Evolutionary conservation across 345 rosid species (phyloP), one percentile per base, ranked within the genome.

Genomic region (Gossypium mustelinum): DNA sequence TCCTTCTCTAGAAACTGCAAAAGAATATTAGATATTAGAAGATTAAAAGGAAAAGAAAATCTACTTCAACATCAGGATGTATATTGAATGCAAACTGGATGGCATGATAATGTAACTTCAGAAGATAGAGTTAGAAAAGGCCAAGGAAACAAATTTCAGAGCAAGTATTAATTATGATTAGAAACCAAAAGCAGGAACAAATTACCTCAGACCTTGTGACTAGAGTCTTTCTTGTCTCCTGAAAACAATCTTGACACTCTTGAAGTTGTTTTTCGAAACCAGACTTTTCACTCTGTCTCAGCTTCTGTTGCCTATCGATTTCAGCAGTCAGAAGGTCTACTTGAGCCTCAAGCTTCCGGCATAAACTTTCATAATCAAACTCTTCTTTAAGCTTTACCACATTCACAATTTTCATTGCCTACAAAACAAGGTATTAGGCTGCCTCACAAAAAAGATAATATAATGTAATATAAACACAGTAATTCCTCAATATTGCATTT

Each of bases 401-500:
- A 81, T 94, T 94, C 14, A 92, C 93, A 69, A 94, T 83, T 82
- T 90, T 94, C 97, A 92, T 94, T 29, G 98, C 98, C 98, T 94
- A 90, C 82, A 82, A 82, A 73, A 66, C 54, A 78, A 68, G 52
- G 29, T 22, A 47, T 72, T 73, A 85, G 43, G 68, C 62, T 65
- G 43, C 76, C 39, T 56, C 34, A 57, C 12, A 20, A 50, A 41
- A 63, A 56, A 48, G 54, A 63, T 54, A 39, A 1, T 13, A 48
- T 34, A 34, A 5, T 34, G 7, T 45, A 12, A 77, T 51, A 68
- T 69, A 55, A 70, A 61, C 44, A 17, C 7, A 22, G 12, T 63
- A 34, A 34, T 5, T 34, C 41, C 41, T 34, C 41, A 34, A 34
- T 34, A 34, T 34, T 34, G 41, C 7, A 34, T 34, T 7, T 34